Base-by-base conservation (phyloP, 345 rosid genomes). In the Salix exigua region DNA sequence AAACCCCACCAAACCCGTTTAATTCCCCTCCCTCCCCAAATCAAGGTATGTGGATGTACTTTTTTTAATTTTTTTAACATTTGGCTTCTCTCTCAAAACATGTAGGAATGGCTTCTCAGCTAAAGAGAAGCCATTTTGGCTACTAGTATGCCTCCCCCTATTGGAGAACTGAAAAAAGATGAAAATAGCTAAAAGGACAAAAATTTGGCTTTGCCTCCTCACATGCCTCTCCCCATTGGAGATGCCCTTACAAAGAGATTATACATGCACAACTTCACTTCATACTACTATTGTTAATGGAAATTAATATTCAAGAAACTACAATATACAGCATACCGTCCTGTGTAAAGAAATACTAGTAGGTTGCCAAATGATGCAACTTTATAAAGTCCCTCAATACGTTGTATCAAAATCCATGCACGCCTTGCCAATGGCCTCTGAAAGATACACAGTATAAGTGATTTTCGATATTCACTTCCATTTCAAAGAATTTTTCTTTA, bases 291-390 rank as follows among this genome's bases (percentile, higher is more conserved):
- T 40, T 71, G 72, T 70, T 75, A 48, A n/a, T 44, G 31, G 58
- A 23, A 73, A 53, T 21, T 66, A 30, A 67, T 4, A 26, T 67
- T 40, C 55, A 63, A 35, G 42, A 14, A 63, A 21, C 64, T 60
- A 33, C 25, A 72, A 37, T 64, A 63, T 48, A 42, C 33, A 77
- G 25, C 69, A 37, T 88, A 93, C 98, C 95, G 88, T 86, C 99
- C 99, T 0, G 97, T 90, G 81, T 82, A 94, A 78, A 96, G 94
- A 89, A 96, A 96, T 74, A 93, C 68, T 66, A 94, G 87, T 35
- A 96, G 89, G 86, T 96, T 96, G 79, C 87, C 90, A 84, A 92
- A 94, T 40, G 98, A 92, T 70, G 92, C 94, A 86, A 93, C 93
- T 90, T 89, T 96, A 81, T 91, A 92, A 81, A 96, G 71, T 80